A percentile compares a stretch with the other conserved stretches of the same genome.
These are phyloP conservation scores for Fraxinus sp. DNA, from an alignment of 305 asterid species.

Conservation along the genomic window DNA sequence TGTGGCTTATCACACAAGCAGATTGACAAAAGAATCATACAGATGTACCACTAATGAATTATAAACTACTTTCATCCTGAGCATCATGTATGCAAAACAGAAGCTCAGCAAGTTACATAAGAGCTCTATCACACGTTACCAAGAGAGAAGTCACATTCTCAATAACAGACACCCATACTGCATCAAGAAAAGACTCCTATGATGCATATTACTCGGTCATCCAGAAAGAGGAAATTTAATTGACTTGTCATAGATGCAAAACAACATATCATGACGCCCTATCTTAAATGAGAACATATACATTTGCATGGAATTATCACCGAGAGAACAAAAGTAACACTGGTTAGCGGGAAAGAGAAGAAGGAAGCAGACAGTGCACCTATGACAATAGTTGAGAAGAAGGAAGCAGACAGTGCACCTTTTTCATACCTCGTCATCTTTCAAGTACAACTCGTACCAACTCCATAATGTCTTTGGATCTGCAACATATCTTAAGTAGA, in stretches of 20 bases:
- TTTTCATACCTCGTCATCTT: constrained; percentile 85
- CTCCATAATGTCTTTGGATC: constrained; percentile 92
- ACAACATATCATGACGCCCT: not conserved
- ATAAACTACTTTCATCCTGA: constrained; percentile 55
- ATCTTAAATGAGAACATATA: not conserved
- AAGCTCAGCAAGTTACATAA: constrained; percentile 29
- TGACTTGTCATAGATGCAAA: not conserved
- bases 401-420: constrained; percentile 23
- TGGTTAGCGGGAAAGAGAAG: not conserved
- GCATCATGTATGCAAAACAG: constrained; percentile 38
- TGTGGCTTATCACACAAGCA: constrained; percentile 44
- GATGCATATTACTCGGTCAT: not conserved
- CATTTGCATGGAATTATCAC: not conserved
- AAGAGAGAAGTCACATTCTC: constrained; percentile 20
- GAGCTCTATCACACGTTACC: constrained; percentile 23
- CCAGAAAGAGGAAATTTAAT: not conserved
- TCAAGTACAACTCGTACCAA: constrained; percentile 92
- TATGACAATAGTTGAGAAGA: not conserved
- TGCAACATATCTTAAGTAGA: constrained; percentile 80
- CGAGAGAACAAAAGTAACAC: not conserved
- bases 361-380: too few relatives aligned
- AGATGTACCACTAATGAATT: constrained; percentile 58
- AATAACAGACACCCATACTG: constrained; percentile 3
- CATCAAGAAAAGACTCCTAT: not conserved
- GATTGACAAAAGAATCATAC: constrained; percentile 58